A percentile compares a stretch with the other conserved stretches of the same genome.
phyloP scores from a whole-genome alignment of 164 flowering plant species.

The Saururus chinensis region DNA sequence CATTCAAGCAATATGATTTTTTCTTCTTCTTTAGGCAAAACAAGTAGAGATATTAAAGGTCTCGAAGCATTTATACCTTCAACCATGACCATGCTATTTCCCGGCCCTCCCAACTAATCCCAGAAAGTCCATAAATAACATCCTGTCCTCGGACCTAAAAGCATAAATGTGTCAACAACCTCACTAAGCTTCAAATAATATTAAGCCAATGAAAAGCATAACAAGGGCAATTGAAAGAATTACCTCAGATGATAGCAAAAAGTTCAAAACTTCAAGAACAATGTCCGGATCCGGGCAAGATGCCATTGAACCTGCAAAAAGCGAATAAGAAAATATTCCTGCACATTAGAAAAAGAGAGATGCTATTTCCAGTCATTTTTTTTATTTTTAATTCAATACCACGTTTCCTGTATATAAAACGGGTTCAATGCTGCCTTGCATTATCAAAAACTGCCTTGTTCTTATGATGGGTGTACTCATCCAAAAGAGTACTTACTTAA shows the following conservation, averaged over 20 bases:
- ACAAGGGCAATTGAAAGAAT: neutral
- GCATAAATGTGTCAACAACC: neutral
- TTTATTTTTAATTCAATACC: no score
- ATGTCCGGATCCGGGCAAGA: conserved; percentile 10
- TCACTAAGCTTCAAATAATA: neutral
- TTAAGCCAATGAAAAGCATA: neutral
- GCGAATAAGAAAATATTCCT: neutral
- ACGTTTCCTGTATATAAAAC: no score
- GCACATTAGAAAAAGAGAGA: neutral
- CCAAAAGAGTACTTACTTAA: conserved; percentile 30
- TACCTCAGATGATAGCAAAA: conserved; percentile 78
- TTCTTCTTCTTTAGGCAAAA: neutral
- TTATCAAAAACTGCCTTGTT: no score
- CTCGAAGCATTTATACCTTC: conserved; percentile 32
- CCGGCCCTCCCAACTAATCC: conserved; percentile 55
- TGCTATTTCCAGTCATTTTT: no score
- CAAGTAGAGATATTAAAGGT: neutral
- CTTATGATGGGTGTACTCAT: neutral
- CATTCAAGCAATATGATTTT: neutral
- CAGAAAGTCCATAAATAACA: conserved; percentile 68
- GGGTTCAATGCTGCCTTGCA: no score
- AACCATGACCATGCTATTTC: conserved; percentile 93
- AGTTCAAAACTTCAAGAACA: conserved; percentile 29
- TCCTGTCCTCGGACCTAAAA: conserved; percentile 90
- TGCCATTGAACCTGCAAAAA: conserved; percentile 5